Evolutionary conservation across 768 basidiomycete species (phyloP), one percentile per base, ranked within the genome.

Genomic region (Termitomyces sp.): DNA sequence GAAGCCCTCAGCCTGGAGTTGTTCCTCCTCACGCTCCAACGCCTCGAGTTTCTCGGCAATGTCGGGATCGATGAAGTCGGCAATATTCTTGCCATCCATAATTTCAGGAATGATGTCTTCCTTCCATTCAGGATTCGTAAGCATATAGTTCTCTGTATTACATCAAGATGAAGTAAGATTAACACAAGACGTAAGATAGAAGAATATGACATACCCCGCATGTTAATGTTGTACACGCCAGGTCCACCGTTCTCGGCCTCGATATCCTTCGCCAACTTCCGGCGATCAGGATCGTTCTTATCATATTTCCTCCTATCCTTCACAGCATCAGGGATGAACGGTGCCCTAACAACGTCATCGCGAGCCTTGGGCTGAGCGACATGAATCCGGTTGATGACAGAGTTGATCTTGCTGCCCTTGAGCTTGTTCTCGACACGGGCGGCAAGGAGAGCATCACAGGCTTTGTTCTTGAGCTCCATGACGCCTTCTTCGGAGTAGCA

Each of bases 61-160:
- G 67, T 99, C 97, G 21, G 94, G 90, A 72, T 98, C 96, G 71
- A 98, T 91, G 60, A 99, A 99, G 78, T 99, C 97, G 23, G 95
- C 96, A 52, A 98, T 75, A 75, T 99, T 99, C 83, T 98, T 98
- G 75, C 97, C 97, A 63, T 98, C 86, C 87, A 93, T 86, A 67
- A 99, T 92, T 71, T 99, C 97, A n/a, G 97, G 97, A n/a, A 98
- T 89, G 62, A 84, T 80, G 67, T 99, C 97, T 75, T 85, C 78
- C 77, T 97, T 99, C 97, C 97, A 99, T 43, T 91, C 88, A 37
- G 90, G 85, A 68, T 97, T 86, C 23, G 85, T 80, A 57, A 99
- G 85, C 27, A 97, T 56, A 74, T 97, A 98, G 71, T 92, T 83
- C 81, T 93, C 95, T 98, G 74, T 14, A n/a, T n/a, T 14, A 25